A percentile compares a stretch with the other conserved stretches of the same genome.
Conservation (phyloP, 2,329 filamentous ascomycete species). For the Calonectria pseudoturangicola region DNA sequence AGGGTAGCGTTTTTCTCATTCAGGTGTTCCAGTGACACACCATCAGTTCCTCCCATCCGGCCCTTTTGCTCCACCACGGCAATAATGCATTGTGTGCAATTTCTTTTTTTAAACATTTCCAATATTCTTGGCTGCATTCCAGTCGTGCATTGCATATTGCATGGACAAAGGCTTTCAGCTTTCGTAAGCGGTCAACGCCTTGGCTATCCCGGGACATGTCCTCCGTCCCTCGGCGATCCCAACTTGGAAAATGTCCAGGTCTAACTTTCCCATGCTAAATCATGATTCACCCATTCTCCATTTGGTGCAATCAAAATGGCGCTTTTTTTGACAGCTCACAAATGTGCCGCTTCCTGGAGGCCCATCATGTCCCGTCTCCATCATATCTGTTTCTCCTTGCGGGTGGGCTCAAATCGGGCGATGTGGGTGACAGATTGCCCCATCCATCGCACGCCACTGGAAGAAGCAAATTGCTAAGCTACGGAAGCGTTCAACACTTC, state of each 20-base stretch:
- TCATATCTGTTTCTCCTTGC: not conserved
- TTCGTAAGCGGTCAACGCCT: not conserved
- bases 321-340: constrained; percentile 12
- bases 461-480: constrained; percentile 2
- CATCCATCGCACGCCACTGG: not conserved
- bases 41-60: not conserved
- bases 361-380: not conserved
- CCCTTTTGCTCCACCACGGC: not conserved
- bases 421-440: constrained; percentile 12
- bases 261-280: constrained; percentile 5
- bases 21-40: constrained; percentile 12
- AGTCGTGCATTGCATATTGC: not conserved
- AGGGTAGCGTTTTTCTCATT: not conserved
- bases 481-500: not conserved
- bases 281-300: constrained; percentile 2
- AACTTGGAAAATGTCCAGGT: not conserved
- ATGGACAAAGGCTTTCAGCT: not conserved
- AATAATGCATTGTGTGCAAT: constrained; percentile 1
- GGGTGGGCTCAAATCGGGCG: constrained; percentile 3
- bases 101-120: constrained; percentile 9
- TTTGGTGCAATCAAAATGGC: not conserved
- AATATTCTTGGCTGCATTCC: constrained; percentile 22
- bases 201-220: not conserved
- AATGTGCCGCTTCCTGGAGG: constrained; percentile 2
- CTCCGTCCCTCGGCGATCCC: not conserved